phyloP scores from a whole-genome alignment of 768 basidiomycete genomes.

The Naganishia vaughanmartiniae region DNA sequence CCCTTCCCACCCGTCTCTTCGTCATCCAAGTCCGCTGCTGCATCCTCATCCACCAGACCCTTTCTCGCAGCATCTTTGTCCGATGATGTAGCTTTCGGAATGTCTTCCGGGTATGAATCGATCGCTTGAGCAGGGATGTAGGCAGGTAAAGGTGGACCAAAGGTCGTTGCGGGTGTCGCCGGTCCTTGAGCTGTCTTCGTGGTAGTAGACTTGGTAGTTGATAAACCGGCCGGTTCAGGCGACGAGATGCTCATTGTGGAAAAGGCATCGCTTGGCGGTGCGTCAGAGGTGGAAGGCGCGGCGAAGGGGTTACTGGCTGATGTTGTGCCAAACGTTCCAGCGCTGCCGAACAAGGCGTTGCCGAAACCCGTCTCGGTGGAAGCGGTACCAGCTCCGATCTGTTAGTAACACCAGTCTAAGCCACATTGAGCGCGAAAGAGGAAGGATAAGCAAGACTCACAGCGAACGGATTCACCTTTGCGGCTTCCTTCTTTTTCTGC shows the following conservation, averaged over 20 bases:
- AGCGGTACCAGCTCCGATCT: neutral
- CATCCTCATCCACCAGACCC: slow-evolving; percentile 36
- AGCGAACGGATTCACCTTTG: slow-evolving; percentile 49
- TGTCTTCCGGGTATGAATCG: slow-evolving; percentile 43
- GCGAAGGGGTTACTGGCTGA: slow-evolving; percentile 17
- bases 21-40: slow-evolving; percentile 54
- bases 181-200: slow-evolving; percentile 34
- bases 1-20: slow-evolving; percentile 54
- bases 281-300: slow-evolving; percentile 34
- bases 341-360: slow-evolving; percentile 35
- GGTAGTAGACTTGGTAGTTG: slow-evolving; percentile 27
- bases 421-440: neutral
- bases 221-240: too few relatives aligned
- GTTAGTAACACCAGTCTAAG: neutral
- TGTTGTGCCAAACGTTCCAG: slow-evolving; percentile 32
- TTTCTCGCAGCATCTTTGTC: slow-evolving; percentile 16
- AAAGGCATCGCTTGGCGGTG: slow-evolving; percentile 26
- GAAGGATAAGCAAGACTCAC: slow-evolving; percentile 33
- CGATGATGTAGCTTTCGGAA: slow-evolving; percentile 16
- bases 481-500: slow-evolving; percentile 35
- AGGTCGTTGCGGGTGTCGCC: slow-evolving; percentile 32
- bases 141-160: slow-evolving; percentile 45
- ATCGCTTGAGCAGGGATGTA: slow-evolving; percentile 49
- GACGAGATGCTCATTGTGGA: slow-evolving; percentile 4
- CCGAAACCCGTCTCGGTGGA: slow-evolving; percentile 23